phyloP scores from a whole-genome alignment of 2,329 filamentous ascomycete species.

The Fusarium chaquense region DNA sequence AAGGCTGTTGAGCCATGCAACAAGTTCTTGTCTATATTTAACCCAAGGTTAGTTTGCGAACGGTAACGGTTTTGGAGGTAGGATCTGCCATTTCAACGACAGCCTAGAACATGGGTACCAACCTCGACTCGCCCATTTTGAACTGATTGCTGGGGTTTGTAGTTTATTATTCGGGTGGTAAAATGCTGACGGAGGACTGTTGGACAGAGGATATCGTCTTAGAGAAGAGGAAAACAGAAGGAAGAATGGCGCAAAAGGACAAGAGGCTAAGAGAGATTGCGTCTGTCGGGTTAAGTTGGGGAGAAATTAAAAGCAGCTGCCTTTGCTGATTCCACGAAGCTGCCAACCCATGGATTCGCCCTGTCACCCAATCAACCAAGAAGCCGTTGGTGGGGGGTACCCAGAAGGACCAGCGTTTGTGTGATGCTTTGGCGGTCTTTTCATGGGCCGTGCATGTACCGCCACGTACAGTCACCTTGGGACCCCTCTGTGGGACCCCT shows the following conservation, averaged over 20 bases:
- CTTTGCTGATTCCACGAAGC: conserved; percentile 46
- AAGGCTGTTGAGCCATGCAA: conserved; percentile 97
- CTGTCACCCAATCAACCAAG: conserved; percentile 51
- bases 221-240: conserved; percentile 6
- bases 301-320: conserved; percentile 49
- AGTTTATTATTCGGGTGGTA: conserved; percentile 34
- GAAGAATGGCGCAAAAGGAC: conserved; percentile 22
- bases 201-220: conserved; percentile 18
- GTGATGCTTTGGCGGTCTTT: conserved; percentile 26
- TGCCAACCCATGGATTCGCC: conserved; percentile 33
- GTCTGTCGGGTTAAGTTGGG: conserved; percentile 40
- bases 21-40: conserved; percentile 87
- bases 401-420: conserved; percentile 30
- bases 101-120: conserved; percentile 36
- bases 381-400: conserved; percentile 45
- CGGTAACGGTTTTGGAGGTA: background rate
- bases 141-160: conserved; percentile 38
- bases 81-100: conserved; percentile 7
- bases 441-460: conserved; percentile 22
- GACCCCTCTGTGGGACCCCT: conserved; percentile 30
- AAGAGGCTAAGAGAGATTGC: conserved; percentile 40
- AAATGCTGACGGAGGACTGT: conserved; percentile 3
- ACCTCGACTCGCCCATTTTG: conserved; percentile 64
- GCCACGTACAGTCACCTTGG: conserved; percentile 27
- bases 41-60: conserved; percentile 33